Evolutionary conservation across 768 basidiomycete genomes (phyloP).

Genomic region (Boletus vinaceobasis): DNA sequence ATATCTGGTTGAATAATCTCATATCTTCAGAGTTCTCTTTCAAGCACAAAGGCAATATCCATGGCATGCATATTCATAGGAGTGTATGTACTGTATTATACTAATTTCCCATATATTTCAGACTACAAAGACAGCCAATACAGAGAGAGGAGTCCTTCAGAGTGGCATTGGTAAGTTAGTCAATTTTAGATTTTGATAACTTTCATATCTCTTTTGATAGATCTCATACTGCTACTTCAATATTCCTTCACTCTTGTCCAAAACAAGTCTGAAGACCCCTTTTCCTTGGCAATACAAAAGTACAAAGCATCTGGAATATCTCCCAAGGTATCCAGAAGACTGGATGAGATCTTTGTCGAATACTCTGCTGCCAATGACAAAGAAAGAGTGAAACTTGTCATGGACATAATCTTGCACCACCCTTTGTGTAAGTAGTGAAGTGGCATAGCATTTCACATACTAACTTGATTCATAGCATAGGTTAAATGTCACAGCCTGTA

Average conservation of each 20-base stretch:
- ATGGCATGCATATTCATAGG: too few relatives aligned
- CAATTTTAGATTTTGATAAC: neutral
- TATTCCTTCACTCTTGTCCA: too few relatives aligned
- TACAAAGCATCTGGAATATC: neutral
- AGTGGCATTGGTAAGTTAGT: neutral
- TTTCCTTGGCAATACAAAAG: neutral
- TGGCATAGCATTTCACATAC: neutral
- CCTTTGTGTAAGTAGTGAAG: neutral
- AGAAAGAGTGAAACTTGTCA: neutral
- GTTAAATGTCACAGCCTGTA: too few relatives aligned
- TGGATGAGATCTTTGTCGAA: neutral
- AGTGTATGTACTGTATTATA: too few relatives aligned
- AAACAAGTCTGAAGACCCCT: neutral
- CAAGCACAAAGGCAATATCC: too few relatives aligned
- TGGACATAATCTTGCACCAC: neutral
- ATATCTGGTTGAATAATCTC: too few relatives aligned
- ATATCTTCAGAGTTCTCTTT: too few relatives aligned
- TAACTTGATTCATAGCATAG: too few relatives aligned
- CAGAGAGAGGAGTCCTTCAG: neutral
- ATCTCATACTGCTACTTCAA: neutral
- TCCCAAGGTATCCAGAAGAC: neutral
- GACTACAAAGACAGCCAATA: neutral
- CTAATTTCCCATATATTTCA: neutral
- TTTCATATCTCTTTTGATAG: neutral
- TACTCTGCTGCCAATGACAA: neutral